These are phyloP conservation scores for Trichoderma virens DNA, from an alignment of 495 filamentous ascomycete genomes.

Conservation along the genomic window DNA sequence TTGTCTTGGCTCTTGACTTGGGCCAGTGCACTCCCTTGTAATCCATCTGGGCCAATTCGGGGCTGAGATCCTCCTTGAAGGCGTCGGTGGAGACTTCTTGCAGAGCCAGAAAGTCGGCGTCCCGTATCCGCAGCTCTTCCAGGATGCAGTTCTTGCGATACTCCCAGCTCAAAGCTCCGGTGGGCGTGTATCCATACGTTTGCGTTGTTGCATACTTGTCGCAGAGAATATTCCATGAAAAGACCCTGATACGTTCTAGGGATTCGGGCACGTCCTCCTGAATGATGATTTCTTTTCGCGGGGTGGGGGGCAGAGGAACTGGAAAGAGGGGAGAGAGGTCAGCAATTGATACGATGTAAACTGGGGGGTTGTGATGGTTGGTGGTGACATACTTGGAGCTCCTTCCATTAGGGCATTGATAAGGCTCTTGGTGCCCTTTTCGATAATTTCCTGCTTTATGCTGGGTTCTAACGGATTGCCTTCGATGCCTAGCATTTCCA, in stretches of 20 bases:
- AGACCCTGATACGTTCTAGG: conserved; percentile 57
- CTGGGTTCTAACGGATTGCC: conserved; percentile 76
- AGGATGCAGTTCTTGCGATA: conserved; percentile 76
- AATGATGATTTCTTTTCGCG: conserved; percentile 37
- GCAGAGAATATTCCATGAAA: conserved; percentile 93
- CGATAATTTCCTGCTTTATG: conserved; percentile 68
- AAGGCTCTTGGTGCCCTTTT: conserved; percentile 76
- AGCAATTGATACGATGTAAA: conserved; percentile 5
- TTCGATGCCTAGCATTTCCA: conserved; percentile 86
- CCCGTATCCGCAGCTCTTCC: conserved; percentile 65
- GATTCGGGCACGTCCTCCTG: conserved; percentile 40
- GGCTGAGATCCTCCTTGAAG: conserved; percentile 82
- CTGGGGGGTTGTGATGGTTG: neutral
- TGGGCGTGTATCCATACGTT: conserved; percentile 84
- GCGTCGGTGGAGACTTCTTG: conserved; percentile 88
- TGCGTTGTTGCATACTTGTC: conserved; percentile 77
- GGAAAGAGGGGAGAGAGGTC: neutral
- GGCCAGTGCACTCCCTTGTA: conserved; percentile 93
- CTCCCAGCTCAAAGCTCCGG: conserved; percentile 72
- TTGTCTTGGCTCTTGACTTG: conserved; percentile 77
- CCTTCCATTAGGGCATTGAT: conserved; percentile 75
- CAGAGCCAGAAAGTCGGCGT: conserved; percentile 83
- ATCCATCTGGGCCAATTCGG: conserved; percentile 69
- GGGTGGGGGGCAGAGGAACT: conserved; percentile 63
- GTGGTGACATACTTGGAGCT: conserved; percentile 63